A percentile compares a stretch with the other conserved stretches of the same genome.
These are phyloP conservation scores for Ganoderma leucocontextum DNA, from an alignment of 1,284 basidiomycete species.

Conservation along the genomic window DNA sequence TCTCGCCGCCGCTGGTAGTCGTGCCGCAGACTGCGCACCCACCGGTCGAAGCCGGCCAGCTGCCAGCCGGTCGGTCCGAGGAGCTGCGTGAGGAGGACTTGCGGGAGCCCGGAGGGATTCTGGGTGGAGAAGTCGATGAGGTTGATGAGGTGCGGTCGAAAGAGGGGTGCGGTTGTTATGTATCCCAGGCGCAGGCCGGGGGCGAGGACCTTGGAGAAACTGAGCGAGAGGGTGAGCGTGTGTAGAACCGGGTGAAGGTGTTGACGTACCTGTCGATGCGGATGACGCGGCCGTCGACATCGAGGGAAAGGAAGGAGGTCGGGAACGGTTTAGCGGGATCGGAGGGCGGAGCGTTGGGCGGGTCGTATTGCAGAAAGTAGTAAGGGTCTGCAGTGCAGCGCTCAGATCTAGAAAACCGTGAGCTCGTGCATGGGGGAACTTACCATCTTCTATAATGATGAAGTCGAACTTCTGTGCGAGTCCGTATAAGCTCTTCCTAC, in stretches of 20 bases:
- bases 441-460: constrained; percentile 50
- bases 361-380: constrained; percentile 44
- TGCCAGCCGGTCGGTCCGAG: constrained; percentile 48
- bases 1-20: constrained; percentile 54
- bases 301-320: constrained; percentile 49
- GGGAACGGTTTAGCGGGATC: constrained; percentile 29
- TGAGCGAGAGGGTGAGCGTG: constrained; percentile 19
- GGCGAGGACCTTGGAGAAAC: constrained; percentile 50
- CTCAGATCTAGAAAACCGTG: not conserved
- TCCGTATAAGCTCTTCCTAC: constrained; percentile 50
- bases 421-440: not conserved
- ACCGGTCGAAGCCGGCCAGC: constrained; percentile 48
- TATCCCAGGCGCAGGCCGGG: constrained; percentile 54
- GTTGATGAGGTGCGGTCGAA: constrained; percentile 44
- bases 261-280: constrained; percentile 44
- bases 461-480: constrained; percentile 51
- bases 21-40: constrained; percentile 47
- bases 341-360: constrained; percentile 10
- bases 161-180: constrained; percentile 48
- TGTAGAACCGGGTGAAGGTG: no score
- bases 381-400: constrained; percentile 41
- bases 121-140: constrained; percentile 51
- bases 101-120: constrained; percentile 51
- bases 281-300: constrained; percentile 52
- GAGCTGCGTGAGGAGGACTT: constrained; percentile 49